Base-by-base conservation (phyloP, 2,329 filamentous ascomycete genomes). In the Colletotrichum sp. region DNA sequence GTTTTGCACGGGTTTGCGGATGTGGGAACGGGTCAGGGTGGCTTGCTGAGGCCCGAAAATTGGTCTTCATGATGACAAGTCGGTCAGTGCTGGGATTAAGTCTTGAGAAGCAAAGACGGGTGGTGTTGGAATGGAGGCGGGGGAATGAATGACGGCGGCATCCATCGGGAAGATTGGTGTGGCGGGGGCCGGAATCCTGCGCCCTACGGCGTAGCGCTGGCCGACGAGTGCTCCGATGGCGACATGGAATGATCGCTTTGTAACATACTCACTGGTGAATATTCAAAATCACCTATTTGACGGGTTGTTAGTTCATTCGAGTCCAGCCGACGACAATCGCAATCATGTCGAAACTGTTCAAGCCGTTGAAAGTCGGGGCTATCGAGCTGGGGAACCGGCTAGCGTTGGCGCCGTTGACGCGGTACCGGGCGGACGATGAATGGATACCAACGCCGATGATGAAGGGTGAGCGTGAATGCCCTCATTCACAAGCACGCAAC, bases 361-460 rank as follows among this genome's bases (percentile, higher is more conserved):
- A 66, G 18, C 77, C 77, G 5, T 65, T 78, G 51, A 51, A 73
- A 8, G 38, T 78, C 29, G 78, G 76, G 16, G 51, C 55, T 18
- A 38, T 61, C 8, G 63, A 78, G n/a, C 75, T 79, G 18, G 75
- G 71, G 0, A 70, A 78, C n/a, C 73, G 77, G 34, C 18, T 79
- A 18, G 77, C 75, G 5, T 47, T 78, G 65, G 77, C 78, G 3
- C 77, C 78, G 2, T 36, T 79, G 31, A 78, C 78, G 5, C 72
- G 78, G 6, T 78, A 76, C 33, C 78, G 78, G 16, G 72, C 70
- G 12, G 76, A 78, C n/a, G 76, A 78, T n/a, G 62, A 77, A 58
- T 75, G 74, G 65, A 72, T 74, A 1, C 74, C 75, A 5, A 74
- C 72, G 13, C 43, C 67, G 6, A 71, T 77, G 27, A 70, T 75